A percentile compares a stretch with the other conserved stretches of the same genome.
These are phyloP conservation scores for Pseudonitzschia pungens DNA, from an alignment of 108 stramenopile species.

Conservation along the genomic window DNA sequence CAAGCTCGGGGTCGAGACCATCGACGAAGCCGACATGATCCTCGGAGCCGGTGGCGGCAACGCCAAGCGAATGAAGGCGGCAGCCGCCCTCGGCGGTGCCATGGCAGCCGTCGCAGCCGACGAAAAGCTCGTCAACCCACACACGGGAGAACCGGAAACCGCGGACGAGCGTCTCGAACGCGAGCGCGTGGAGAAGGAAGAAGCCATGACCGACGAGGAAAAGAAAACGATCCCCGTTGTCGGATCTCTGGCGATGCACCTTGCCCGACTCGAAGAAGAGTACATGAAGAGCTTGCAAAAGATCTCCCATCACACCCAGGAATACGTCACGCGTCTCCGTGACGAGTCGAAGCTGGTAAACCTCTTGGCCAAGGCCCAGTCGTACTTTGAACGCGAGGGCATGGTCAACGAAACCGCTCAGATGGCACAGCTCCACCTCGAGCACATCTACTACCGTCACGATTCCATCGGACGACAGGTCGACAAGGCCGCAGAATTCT, in stretches of 20 bases:
- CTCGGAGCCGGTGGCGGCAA: conserved; percentile 32
- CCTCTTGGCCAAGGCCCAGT: conserved; percentile 69
- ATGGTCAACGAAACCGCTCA: conserved; percentile 66
- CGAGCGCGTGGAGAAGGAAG: conserved; percentile 78
- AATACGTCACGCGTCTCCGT: conserved; percentile 88
- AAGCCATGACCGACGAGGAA: conserved; percentile 72
- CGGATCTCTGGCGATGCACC: conserved; percentile 82
- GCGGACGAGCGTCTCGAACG: conserved; percentile 84
- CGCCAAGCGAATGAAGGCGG: conserved; percentile 66
- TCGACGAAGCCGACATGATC: conserved; percentile 67
- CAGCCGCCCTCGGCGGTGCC: conserved; percentile 60
- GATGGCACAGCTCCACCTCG: conserved; percentile 76
- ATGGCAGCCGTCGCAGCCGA: conserved; percentile 77
- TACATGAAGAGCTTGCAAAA: conserved; percentile 94
- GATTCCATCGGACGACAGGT: conserved; percentile 90
- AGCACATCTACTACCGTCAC: conserved; percentile 98
- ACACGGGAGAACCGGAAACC: conserved; percentile 80
- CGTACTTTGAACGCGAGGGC: conserved; percentile 85
- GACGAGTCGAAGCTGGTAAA: conserved; percentile 89
- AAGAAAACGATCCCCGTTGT: conserved; percentile 81
- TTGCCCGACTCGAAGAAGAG: conserved; percentile 92
- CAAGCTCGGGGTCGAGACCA: conserved; percentile 58
- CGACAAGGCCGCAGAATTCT: conserved; percentile 72
- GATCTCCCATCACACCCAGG: conserved; percentile 90
- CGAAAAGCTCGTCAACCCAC: conserved; percentile 79